Evolutionary conservation across 495 filamentous ascomycete genomes (phyloP), one percentile per base, ranked within the genome.

Genomic region (Talaromyces thailandensis): DNA sequence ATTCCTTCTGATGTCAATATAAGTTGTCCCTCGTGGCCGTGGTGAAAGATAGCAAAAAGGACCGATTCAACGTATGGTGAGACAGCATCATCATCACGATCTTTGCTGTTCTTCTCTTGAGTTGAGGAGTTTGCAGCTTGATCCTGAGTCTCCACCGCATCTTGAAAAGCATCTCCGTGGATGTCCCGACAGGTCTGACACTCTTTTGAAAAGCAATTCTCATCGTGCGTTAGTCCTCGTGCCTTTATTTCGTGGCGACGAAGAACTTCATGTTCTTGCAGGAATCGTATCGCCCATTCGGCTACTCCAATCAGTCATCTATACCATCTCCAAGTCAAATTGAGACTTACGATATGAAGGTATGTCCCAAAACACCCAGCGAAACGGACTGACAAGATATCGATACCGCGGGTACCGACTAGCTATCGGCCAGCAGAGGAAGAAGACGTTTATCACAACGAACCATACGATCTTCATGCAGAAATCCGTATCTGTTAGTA

Each of bases 311-410:
- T 35, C 18, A 58, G 24, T 3, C 9, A n/a, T 12, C 26, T 40
- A 4, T 16, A 12, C 21, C 23, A 24, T 16, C 45, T 12, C 26
- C 29, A 31, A 45, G 4, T 5, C 31, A 16, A 28, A 2, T 9
- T 2, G 21, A 29, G 11, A 35, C 64, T 48, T 56, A 68, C 65
- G 64, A 60, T 73, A 58, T 3, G 70, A 72, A 18, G 76, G 65
- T 65, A 74, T 68, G 68, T 72, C 68, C 75, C 79, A 82, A 32
- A 81, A 67, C 1, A 73, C 56, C 69, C 76, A 78, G 60, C 75
- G 75, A 18, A 75, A 60, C 1, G 73, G 76, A 9, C 70, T 74
- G 3, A 75, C 73, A 1, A 81, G 53, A 45, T 73, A 71, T 5
- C 77, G 68, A 58, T 81, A 81, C 21, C 71, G 68, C 3, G 77